Conservation (phyloP, 2,329 filamentous ascomycete genomes). For the Elsinoe necatrix region DNA sequence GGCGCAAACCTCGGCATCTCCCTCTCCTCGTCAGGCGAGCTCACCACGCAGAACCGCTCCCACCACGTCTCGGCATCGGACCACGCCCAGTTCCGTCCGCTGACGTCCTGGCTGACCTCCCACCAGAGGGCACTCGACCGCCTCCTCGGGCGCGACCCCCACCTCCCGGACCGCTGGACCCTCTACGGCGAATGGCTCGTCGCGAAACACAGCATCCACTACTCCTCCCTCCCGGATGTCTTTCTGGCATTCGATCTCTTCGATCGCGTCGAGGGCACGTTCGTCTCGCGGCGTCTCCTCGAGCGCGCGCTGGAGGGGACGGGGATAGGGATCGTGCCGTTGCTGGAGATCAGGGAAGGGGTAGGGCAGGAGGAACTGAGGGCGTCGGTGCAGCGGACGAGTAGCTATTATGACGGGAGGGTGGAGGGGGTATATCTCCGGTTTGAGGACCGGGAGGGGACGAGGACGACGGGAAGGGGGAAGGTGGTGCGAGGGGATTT, state of each 20-base stretch:
- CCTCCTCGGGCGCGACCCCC: no score
- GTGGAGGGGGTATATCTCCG: conserved; percentile 18
- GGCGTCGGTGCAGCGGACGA: neutral
- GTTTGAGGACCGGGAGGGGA: conserved; percentile 11
- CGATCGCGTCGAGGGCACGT: conserved; percentile 4
- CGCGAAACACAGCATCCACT: conserved; percentile 16
- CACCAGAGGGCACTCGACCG: conserved; percentile 7
- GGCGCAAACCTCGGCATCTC: conserved; percentile 18
- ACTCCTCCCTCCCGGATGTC: conserved; percentile 10
- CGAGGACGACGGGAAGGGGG: conserved; percentile 13
- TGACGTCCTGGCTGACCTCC: conserved; percentile 13
- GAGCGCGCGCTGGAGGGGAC: conserved; percentile 9
- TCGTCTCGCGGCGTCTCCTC: conserved; percentile 10
- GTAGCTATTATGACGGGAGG: conserved; percentile 8
- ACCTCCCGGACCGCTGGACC: conserved; percentile 10
- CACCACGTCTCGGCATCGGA: conserved; percentile 14
- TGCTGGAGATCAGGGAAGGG: neutral
- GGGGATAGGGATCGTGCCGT: conserved; percentile 1
- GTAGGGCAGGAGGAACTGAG: neutral
- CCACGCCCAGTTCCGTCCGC: conserved; percentile 15
- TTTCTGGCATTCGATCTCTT: conserved; percentile 19
- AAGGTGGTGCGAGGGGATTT: conserved; percentile 18
- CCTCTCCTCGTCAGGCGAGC: neutral
- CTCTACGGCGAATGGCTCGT: conserved; percentile 18
- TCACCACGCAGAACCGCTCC: conserved; percentile 16